phyloP scores from a whole-genome alignment of 495 filamentous ascomycete species.

The Clavariopsis aquatica region DNA sequence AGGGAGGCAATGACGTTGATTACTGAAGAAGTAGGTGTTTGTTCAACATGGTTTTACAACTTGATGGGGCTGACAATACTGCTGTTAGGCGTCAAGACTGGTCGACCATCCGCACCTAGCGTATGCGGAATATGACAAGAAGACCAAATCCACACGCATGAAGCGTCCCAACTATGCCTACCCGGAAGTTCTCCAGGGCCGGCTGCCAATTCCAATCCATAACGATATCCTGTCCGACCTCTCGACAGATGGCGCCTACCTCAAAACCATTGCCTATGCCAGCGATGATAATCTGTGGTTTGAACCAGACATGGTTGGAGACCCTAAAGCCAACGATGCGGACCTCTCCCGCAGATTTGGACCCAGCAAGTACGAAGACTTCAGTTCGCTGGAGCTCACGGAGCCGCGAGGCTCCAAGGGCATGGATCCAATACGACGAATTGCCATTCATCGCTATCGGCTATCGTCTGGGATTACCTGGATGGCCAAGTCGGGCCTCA shows the following conservation, averaged over 20 bases:
- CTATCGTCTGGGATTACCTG: background rate
- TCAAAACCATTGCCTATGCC: slow-evolving; percentile 23
- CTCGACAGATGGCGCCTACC: slow-evolving; percentile 33
- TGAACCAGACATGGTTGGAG: slow-evolving; percentile 37
- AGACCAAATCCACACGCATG: slow-evolving; percentile 37
- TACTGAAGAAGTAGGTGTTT: slow-evolving; percentile 33
- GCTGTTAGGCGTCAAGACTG: slow-evolving; percentile 31
- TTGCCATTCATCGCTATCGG: slow-evolving; percentile 28
- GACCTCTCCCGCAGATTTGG: slow-evolving; percentile 25
- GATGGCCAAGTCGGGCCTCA: slow-evolving; percentile 15
- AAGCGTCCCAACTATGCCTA: slow-evolving; percentile 41
- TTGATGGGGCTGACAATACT: background rate
- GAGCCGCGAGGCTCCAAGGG: slow-evolving; percentile 14
- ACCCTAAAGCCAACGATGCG: slow-evolving; percentile 14
- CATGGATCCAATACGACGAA: slow-evolving; percentile 22
- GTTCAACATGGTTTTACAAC: background rate
- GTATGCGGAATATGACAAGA: slow-evolving; percentile 35
- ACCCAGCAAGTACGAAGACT: slow-evolving; percentile 33
- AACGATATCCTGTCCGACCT: slow-evolving; percentile 34
- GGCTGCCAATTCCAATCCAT: slow-evolving; percentile 35
- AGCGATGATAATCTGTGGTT: slow-evolving; percentile 27
- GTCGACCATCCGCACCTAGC: slow-evolving; percentile 40
- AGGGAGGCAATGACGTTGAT: slow-evolving; percentile 40
- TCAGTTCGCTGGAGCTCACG: slow-evolving; percentile 34
- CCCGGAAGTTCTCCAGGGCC: slow-evolving; percentile 34